Evolutionary conservation across 345 rosid species (phyloP), one percentile per base, ranked within the genome.

Genomic region (Salix purpurea): DNA sequence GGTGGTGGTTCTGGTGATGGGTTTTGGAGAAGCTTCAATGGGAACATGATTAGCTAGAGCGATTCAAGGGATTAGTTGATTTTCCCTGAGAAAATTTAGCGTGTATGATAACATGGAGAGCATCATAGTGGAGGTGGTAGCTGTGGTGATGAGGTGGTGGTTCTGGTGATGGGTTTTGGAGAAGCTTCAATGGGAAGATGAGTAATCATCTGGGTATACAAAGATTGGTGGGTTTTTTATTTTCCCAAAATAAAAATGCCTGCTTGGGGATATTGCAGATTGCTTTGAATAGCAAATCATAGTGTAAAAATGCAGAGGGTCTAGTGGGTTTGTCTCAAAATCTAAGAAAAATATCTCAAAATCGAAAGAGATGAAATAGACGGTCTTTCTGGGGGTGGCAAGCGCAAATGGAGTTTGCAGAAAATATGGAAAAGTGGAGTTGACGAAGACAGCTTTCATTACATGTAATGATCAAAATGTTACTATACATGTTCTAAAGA

Each of bases 401-500:
- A 23, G 28, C 62, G 2, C 62, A 23, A n/a, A 24, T 12, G 28
- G 36, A 9, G 15, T 1, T 7, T 1, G 26, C 9, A 40, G 0
- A 6, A 34, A 24, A 0, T 5, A 34, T 5, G 4, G 30, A 54
- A 32, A 67, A 37, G 19, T 23, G 46, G 32, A 37, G 30, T 6
- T 6, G 15, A 5, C 2, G 48, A 67, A 40, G 54, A 68, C 9
- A 42, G 30, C 46, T 65, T 46, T 65, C 70, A 64, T 46, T 11
- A 28, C 62, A 65, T 21, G 32, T 23, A 30, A 50, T 30, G 12
- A 19, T 62, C 42, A 62, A 50, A 64, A 44, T 30, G 12, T 46
- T 10, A 44, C 77, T 65, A 64, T 74, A 74, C 77, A 74, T 48
- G 16, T 50, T 74, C 61, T 1, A 4, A 65, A 23, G 32, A 46